A percentile compares a stretch with the other conserved stretches of the same genome.
phyloP scores from a whole-genome alignment of 1,284 basidiomycete genomes.

The Sporisorium graminicola region DNA sequence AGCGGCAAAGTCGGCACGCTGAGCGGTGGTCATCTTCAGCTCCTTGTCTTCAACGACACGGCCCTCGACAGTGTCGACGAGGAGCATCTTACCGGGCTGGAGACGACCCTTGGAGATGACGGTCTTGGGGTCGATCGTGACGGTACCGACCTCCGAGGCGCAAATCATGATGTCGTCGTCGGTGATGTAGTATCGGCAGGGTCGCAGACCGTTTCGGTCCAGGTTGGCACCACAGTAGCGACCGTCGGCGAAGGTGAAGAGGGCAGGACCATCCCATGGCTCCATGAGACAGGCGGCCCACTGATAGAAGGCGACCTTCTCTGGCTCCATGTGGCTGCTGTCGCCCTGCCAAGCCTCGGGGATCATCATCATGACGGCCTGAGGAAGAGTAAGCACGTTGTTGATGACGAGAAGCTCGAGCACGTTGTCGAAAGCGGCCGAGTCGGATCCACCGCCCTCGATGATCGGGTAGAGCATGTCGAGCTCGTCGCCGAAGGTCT shows the following conservation, averaged over 20 bases:
- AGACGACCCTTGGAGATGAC: conserved; percentile 66
- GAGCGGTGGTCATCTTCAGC: conserved; percentile 66
- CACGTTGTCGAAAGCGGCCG: conserved; percentile 68
- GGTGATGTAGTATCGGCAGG: conserved; percentile 68
- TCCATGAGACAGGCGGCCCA: conserved; percentile 69
- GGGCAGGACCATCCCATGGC: conserved; percentile 68
- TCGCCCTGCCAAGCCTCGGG: conserved; percentile 68
- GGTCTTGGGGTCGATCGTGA: conserved; percentile 63
- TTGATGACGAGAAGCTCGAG: conserved; percentile 68
- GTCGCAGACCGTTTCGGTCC: conserved; percentile 68
- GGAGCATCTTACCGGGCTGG: conserved; percentile 68
- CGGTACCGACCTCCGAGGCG: conserved; percentile 67
- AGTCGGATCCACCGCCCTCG: conserved; percentile 68
- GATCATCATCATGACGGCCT: conserved; percentile 69
- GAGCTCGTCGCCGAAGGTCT: conserved; percentile 67
- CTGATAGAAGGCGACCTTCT: conserved; percentile 67
- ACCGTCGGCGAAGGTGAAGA: conserved; percentile 69
- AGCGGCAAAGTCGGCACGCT: conserved; percentile 67
- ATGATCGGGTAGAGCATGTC: conserved; percentile 69
- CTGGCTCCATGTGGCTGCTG: conserved; percentile 64
- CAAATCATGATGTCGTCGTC: conserved; percentile 69
- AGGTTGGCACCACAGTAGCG: conserved; percentile 69
- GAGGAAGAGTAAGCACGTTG: conserved; percentile 67
- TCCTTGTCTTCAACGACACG: conserved; percentile 67
- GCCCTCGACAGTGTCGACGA: conserved; percentile 68